Evolutionary conservation across 202 grass and related monocot genomes (phyloP).

Genomic region (Schoenoplectus tabernaemontani): DNA sequence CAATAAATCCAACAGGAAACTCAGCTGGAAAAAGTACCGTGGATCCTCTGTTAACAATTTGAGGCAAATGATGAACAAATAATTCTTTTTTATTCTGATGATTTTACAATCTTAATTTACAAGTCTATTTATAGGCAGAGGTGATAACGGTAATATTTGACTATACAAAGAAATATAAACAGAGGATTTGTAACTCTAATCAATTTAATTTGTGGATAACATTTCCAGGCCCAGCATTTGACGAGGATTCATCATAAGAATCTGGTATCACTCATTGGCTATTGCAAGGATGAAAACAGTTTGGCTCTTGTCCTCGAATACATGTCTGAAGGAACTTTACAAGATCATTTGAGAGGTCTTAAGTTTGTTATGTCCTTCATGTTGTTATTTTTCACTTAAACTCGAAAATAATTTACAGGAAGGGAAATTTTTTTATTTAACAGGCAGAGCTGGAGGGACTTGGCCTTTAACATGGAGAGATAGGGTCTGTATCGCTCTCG

Average conservation of each 20-base stretch:
- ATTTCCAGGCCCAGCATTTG: constrained; percentile 23
- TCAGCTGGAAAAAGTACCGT: not conserved
- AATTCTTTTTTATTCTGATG: no score
- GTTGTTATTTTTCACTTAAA: not conserved
- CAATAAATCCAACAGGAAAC: not conserved
- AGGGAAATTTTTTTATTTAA: not conserved
- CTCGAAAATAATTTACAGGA: not conserved
- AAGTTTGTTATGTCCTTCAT: not conserved
- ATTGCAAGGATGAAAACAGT: constrained; percentile 28
- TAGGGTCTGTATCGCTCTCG: constrained; percentile 39
- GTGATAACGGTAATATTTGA: no score
- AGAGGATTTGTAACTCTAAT: no score
- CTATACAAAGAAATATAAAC: no score
- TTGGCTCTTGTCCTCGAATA: constrained; percentile 37
- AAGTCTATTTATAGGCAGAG: no score
- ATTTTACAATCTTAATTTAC: no score
- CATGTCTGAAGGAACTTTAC: constrained; percentile 34
- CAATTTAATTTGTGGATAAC: no score
- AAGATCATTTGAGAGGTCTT: constrained; percentile 30
- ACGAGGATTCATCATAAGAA: constrained; percentile 35
- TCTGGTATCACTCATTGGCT: constrained; percentile 29
- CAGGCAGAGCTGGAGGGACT: constrained; percentile 18
- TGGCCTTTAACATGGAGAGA: constrained; percentile 37
- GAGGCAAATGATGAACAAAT: no score
- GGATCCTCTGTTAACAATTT: not conserved